These are phyloP conservation scores for Annona squamosa DNA, from an alignment of 164 flowering plant genomes.

Conservation along the genomic window DNA sequence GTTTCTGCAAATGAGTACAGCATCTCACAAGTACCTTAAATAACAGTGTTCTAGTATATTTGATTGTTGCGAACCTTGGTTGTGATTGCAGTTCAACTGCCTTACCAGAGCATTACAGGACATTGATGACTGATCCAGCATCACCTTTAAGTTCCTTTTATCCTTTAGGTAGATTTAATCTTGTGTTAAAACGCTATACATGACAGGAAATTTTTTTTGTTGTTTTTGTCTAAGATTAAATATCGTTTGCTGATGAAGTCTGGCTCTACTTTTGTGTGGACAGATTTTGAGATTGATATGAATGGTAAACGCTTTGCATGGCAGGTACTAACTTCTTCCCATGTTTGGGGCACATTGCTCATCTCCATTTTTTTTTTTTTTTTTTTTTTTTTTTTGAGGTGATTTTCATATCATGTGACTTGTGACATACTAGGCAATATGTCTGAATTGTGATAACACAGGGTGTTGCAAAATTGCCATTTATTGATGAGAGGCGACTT, in stretches of 20 bases:
- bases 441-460: constrained; percentile 18
- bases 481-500: constrained; percentile 78
- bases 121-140: constrained; percentile 73
- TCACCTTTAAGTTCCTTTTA: constrained; percentile 78
- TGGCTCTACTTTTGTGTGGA: constrained; percentile 12
- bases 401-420: neutral
- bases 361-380: neutral
- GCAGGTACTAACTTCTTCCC: constrained; percentile 58
- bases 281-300: constrained; percentile 98
- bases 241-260: constrained; percentile 4
- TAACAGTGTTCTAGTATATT: neutral
- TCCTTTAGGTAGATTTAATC: constrained; percentile 57
- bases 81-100: constrained; percentile 61
- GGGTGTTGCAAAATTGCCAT: constrained; percentile 96
- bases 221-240: neutral
- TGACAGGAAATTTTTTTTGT: neutral
- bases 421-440: constrained; percentile 1
- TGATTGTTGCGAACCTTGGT: constrained; percentile 4
- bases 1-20: neutral
- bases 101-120: constrained; percentile 68
- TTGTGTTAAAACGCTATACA: neutral
- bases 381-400: neutral
- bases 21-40: neutral
- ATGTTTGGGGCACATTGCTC: neutral
- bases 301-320: constrained; percentile 95